These are phyloP conservation scores for Rhododendron mucronatum DNA, from an alignment of 148 eudicot genomes.

Conservation along the genomic window DNA sequence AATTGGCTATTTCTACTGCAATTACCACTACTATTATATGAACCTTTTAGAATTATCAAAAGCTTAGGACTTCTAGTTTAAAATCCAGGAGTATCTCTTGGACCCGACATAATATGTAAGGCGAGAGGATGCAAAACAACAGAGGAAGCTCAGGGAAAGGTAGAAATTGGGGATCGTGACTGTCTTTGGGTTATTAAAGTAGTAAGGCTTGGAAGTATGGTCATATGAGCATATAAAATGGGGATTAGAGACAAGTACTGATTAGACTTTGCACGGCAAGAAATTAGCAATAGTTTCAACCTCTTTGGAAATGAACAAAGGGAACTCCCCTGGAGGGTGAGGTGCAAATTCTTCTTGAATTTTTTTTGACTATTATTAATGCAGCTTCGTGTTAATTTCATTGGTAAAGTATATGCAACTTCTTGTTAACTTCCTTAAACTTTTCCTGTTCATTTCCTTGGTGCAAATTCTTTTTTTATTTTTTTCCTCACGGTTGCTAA, in stretches of 20 bases:
- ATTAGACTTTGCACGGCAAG: not conserved
- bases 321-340: not conserved
- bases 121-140: not conserved
- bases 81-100: not conserved
- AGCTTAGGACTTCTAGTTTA: not conserved
- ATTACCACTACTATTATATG: not conserved
- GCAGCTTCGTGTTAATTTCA: not conserved
- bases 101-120: not conserved
- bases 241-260: not conserved
- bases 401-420: not conserved
- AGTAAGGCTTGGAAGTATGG: not conserved
- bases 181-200: not conserved
- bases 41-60: not conserved
- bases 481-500: not conserved
- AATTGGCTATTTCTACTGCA: not conserved
- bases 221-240: not conserved
- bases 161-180: not conserved
- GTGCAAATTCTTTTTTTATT: not conserved
- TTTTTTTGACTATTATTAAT: not conserved
- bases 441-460: not conserved
- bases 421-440: not conserved
- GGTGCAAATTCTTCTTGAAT: not conserved
- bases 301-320: not conserved
- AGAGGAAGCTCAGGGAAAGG: not conserved
- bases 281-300: not conserved